A percentile compares a stretch with the other conserved stretches of the same genome.
phyloP scores from a whole-genome alignment of 139 green algal species.

The Chlamydomonas sphaeroides region DNA sequence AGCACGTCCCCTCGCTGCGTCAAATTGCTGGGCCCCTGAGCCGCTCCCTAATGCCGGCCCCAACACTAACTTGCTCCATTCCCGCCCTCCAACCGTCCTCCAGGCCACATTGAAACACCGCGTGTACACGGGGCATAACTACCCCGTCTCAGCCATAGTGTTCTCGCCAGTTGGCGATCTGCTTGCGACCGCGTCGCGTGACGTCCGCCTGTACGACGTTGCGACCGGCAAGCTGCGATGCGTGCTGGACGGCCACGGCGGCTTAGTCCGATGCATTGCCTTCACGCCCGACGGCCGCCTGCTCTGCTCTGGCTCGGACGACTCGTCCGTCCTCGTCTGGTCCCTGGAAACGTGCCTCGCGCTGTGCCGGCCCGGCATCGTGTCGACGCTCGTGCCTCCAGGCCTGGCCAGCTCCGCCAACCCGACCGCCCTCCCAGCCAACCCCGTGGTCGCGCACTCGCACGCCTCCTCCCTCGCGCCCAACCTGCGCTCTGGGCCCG shows the following conservation, averaged over 20 bases:
- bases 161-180: neutral
- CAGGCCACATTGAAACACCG: neutral
- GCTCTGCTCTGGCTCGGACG: slow-evolving; percentile 20
- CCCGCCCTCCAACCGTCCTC: no score
- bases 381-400: neutral
- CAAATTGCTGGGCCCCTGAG: no score
- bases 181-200: slow-evolving; percentile 11
- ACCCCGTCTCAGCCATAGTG: neutral
- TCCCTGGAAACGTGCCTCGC: neutral
- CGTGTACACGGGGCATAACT: neutral
- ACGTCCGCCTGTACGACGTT: slow-evolving; percentile 24
- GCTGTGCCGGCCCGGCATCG: neutral
- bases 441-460: neutral
- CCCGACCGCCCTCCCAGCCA: neutral
- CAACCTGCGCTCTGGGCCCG: neutral
- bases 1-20: no score
- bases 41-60: no score
- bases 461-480: neutral
- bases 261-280: slow-evolving; percentile 24
- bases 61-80: no score
- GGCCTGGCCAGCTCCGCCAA: slow-evolving; percentile 20
- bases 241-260: slow-evolving; percentile 30
- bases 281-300: slow-evolving; percentile 31
- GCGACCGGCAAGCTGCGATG: neutral
- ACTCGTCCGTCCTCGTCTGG: slow-evolving; percentile 18